Evolutionary conservation across 2,329 filamentous ascomycete genomes (phyloP).

Genomic region (Trichophyton simii): DNA sequence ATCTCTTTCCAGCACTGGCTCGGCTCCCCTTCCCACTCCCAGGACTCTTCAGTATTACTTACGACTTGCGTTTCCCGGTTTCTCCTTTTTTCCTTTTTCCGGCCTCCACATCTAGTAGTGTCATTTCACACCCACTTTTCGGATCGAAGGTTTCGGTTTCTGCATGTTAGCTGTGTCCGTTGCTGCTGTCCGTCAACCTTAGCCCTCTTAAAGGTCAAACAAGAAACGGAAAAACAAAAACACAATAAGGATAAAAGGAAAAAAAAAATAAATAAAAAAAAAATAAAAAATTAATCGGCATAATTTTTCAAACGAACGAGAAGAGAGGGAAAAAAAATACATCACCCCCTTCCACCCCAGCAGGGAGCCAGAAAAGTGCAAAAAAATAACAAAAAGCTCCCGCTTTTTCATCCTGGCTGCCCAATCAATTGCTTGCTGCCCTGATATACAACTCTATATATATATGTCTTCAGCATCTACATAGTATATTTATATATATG

Average conservation of each 20-base stretch:
- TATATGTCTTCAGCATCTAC: background rate
- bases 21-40: no score
- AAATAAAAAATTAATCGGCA: background rate
- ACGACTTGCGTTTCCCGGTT: background rate
- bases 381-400: background rate
- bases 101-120: background rate
- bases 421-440: background rate
- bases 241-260: background rate
- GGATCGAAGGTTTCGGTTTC: conserved; percentile 1
- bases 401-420: background rate
- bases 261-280: background rate
- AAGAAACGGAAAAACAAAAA: background rate
- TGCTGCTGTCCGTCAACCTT: conserved; percentile 2
- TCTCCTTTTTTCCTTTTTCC: conserved; percentile 1
- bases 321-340: background rate
- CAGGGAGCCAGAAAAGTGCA: background rate
- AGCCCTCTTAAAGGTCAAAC: background rate
- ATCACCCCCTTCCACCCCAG: background rate
- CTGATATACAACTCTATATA: conserved; percentile 1
- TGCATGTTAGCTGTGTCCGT: background rate
- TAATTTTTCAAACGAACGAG: background rate
- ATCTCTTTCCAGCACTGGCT: background rate
- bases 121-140: background rate
- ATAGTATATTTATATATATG: background rate
- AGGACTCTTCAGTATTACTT: background rate